Evolutionary conservation across 2,329 filamentous ascomycete species (phyloP).

Genomic region (Talaromyces sp.): DNA sequence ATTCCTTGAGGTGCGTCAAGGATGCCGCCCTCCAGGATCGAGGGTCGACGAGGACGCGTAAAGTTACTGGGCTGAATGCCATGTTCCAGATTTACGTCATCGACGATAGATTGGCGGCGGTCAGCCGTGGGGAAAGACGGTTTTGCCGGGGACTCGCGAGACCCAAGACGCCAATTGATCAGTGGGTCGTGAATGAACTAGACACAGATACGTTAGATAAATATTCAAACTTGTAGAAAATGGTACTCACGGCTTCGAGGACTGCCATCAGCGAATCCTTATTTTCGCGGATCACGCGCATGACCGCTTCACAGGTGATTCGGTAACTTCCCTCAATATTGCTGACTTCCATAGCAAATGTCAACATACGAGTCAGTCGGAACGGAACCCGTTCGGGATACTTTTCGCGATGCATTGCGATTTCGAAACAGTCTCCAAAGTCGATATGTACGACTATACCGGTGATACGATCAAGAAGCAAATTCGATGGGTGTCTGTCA

Average conservation of each 20-base stretch:
- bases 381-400: conserved; percentile 97
- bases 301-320: conserved; percentile 96
- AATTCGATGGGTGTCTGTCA: conserved; percentile 93
- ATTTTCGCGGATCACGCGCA: conserved; percentile 92
- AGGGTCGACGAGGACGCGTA: conserved; percentile 59
- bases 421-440: conserved; percentile 98
- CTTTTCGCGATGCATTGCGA: conserved; percentile 99
- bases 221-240: neutral
- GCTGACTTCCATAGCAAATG: conserved; percentile 99
- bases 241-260: conserved; percentile 77
- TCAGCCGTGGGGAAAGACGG: conserved; percentile 54
- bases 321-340: conserved; percentile 99
- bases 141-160: conserved; percentile 56
- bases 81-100: conserved; percentile 40
- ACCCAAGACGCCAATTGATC: conserved; percentile 84
- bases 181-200: conserved; percentile 99
- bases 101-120: conserved; percentile 56
- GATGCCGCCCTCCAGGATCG: conserved; percentile 58
- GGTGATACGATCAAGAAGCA: conserved; percentile 93
- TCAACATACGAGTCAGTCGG: conserved; percentile 96
- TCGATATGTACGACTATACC: conserved; percentile 98
- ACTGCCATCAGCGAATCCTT: conserved; percentile 99
- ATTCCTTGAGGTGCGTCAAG: conserved; percentile 37
- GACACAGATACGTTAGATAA: conserved; percentile 17
- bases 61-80: conserved; percentile 63